Conservation (phyloP, 2,329 filamentous ascomycete species). For the Aureobasidium sp. region DNA sequence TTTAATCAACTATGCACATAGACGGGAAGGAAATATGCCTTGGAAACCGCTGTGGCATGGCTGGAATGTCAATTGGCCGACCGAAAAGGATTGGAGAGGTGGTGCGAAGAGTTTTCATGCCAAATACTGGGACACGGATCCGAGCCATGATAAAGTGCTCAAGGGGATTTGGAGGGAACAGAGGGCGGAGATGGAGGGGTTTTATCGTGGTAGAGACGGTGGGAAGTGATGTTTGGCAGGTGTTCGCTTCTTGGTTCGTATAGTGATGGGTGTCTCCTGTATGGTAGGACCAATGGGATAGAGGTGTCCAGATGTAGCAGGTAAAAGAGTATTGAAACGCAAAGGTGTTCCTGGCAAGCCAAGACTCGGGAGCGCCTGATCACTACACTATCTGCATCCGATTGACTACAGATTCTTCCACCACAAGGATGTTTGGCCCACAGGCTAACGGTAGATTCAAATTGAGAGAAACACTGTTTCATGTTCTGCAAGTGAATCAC, state of each 20-base stretch:
- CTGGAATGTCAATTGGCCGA: conserved; percentile 34
- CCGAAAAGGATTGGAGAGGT: conserved; percentile 26
- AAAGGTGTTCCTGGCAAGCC: too few species aligned
- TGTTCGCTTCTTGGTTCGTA: too few species aligned
- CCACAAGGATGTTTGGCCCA: too few species aligned
- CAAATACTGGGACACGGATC: conserved; percentile 32
- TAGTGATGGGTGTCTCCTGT: too few species aligned
- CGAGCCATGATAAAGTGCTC: conserved; percentile 24
- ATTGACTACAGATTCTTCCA: too few species aligned
- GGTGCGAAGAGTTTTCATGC: conserved; percentile 30
- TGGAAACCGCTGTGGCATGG: conserved; percentile 30
- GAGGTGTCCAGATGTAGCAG: too few species aligned
- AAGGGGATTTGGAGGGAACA: conserved; percentile 28
- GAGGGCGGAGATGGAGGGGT: conserved; percentile 29
- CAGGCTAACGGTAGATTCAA: too few species aligned
- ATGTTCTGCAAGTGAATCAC: not conserved
- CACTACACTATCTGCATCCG: too few species aligned
- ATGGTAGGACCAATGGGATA: too few species aligned
- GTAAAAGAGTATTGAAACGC: too few species aligned
- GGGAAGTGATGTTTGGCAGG: not conserved
- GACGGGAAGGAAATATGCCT: conserved; percentile 31
- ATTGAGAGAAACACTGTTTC: too few species aligned
- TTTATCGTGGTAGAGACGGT: conserved; percentile 22
- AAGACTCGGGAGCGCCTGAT: too few species aligned
- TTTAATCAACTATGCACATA: conserved; percentile 32